These are phyloP conservation scores for Madurella mycetomatis DNA, from an alignment of 2,329 filamentous ascomycete species.

Conservation along the genomic window DNA sequence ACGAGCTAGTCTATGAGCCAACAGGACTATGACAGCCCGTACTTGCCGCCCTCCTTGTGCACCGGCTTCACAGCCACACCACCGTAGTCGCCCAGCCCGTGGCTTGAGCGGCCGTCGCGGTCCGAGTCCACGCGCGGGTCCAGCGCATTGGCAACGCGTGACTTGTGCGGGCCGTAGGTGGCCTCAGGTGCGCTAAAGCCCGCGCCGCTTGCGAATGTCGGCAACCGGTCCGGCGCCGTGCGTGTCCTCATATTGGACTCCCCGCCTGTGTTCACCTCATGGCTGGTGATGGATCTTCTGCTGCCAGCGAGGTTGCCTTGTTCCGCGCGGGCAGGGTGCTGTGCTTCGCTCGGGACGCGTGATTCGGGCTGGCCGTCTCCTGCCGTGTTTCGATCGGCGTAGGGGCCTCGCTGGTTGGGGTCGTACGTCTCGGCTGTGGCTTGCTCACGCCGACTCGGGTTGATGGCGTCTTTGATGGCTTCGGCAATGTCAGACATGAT, in stretches of 20 bases:
- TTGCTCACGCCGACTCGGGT: conserved; percentile 21
- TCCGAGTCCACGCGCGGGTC: conserved; percentile 11
- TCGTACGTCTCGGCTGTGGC: conserved; percentile 23
- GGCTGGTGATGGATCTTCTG: background rate
- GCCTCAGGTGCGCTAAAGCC: conserved; percentile 10
- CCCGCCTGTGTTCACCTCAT: background rate
- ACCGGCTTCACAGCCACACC: conserved; percentile 9
- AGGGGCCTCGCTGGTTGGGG: conserved; percentile 19
- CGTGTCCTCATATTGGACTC: background rate
- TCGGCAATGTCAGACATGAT: conserved; percentile 25
- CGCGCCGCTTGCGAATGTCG: conserved; percentile 3
- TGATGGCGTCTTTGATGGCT: conserved; percentile 23
- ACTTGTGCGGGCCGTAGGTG: conserved; percentile 14
- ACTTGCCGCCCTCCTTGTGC: conserved; percentile 11
- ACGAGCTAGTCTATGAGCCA: no score
- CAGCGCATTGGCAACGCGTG: conserved; percentile 12
- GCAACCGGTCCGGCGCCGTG: conserved; percentile 1
- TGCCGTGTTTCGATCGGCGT: conserved; percentile 12
- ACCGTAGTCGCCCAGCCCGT: conserved; percentile 5
- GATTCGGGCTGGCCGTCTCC: conserved; percentile 1
- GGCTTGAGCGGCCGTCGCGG: conserved; percentile 2
- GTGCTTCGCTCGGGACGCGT: conserved; percentile 3
- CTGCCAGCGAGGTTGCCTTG: conserved; percentile 8
- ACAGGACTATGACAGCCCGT: conserved; percentile 6
- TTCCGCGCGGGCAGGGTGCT: conserved; percentile 2